Evolutionary conservation across 73 alveolate species (phyloP).

Genomic region (Blepharisma stoltei): DNA sequence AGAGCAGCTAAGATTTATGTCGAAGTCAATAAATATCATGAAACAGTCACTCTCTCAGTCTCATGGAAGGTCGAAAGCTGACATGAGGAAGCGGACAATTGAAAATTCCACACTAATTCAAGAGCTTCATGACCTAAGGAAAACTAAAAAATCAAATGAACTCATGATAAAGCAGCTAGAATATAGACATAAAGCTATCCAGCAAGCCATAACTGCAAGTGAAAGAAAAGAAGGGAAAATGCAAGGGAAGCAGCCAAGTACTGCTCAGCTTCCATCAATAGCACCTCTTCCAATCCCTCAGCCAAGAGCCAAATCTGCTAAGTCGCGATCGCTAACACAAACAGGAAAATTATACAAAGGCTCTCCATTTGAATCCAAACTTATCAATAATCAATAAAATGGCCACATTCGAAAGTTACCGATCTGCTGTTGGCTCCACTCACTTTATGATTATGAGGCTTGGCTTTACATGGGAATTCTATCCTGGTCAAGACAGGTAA

Average conservation of each 20-base stretch:
- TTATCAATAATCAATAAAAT: slow-evolving; percentile 7
- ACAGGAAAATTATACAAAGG: slow-evolving; percentile 16
- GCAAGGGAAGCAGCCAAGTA: slow-evolving; percentile 3
- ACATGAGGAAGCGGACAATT: slow-evolving; percentile 71
- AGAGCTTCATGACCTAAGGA: slow-evolving; percentile 72
- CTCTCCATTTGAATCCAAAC: slow-evolving; percentile 13
- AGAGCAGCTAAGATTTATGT: slow-evolving; percentile 76
- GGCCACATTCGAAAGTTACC: too few relatives aligned
- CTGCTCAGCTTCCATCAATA: neutral
- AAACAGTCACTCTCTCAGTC: slow-evolving; percentile 71
- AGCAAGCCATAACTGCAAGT: slow-evolving; percentile 32
- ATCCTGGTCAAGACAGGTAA: too few relatives aligned
- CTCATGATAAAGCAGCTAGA: slow-evolving; percentile 39
- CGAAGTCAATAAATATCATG: slow-evolving; percentile 64
- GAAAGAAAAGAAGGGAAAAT: neutral
- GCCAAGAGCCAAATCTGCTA: neutral
- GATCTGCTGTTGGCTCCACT: too few relatives aligned
- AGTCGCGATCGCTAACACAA: too few relatives aligned
- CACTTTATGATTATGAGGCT: too few relatives aligned
- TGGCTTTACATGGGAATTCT: too few relatives aligned
- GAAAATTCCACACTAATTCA: slow-evolving; percentile 74
- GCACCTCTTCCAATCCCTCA: slow-evolving; percentile 1
- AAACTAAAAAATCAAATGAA: slow-evolving; percentile 49
- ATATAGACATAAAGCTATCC: slow-evolving; percentile 8
- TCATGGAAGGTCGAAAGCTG: slow-evolving; percentile 67